Evolutionary conservation across 208 protist species (phyloP).

Genomic region (Wallacemonas sp.): DNA sequence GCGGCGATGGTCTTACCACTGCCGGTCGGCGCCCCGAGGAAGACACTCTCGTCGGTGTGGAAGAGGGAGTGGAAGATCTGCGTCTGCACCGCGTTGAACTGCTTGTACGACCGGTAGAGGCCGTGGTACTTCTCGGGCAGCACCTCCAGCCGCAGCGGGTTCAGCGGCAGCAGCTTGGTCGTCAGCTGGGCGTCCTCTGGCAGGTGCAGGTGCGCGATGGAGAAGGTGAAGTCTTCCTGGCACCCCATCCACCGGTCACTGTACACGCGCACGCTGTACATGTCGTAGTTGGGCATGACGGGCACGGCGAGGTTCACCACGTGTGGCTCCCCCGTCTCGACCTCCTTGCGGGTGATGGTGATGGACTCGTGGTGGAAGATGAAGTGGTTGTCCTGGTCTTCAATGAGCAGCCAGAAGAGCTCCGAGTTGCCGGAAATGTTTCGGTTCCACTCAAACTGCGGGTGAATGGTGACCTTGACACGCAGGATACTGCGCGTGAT

Average conservation of each 20-base stretch:
- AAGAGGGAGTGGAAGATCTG: slow-evolving; percentile 99
- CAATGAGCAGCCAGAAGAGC: slow-evolving; percentile 96
- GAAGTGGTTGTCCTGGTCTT: slow-evolving; percentile 95
- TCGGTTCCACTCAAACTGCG: slow-evolving; percentile 95
- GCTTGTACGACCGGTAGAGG: slow-evolving; percentile 92
- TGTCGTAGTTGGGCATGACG: slow-evolving; percentile 95
- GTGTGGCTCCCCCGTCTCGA: slow-evolving; percentile 70
- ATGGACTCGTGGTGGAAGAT: slow-evolving; percentile 93
- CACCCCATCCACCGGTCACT: slow-evolving; percentile 96
- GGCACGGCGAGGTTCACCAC: slow-evolving; percentile 96
- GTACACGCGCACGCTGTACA: slow-evolving; percentile 96
- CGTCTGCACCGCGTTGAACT: slow-evolving; percentile 99
- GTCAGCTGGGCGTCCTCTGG: slow-evolving; percentile 93
- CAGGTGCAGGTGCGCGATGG: slow-evolving; percentile 95
- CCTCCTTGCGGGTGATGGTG: slow-evolving; percentile 83
- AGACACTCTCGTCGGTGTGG: slow-evolving; percentile 98
- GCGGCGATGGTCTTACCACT: slow-evolving; percentile 99
- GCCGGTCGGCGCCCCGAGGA: slow-evolving; percentile 98
- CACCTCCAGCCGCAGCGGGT: slow-evolving; percentile 93
- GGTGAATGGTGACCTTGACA: slow-evolving; percentile 88
- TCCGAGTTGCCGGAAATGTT: slow-evolving; percentile 93
- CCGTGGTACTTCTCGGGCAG: slow-evolving; percentile 81
- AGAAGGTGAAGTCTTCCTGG: slow-evolving; percentile 89
- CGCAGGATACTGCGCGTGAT: slow-evolving; percentile 97
- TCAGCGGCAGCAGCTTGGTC: slow-evolving; percentile 95